These are phyloP conservation scores for Cladorrhinum samala DNA, from an alignment of 495 filamentous ascomycete genomes.

Conservation along the genomic window DNA sequence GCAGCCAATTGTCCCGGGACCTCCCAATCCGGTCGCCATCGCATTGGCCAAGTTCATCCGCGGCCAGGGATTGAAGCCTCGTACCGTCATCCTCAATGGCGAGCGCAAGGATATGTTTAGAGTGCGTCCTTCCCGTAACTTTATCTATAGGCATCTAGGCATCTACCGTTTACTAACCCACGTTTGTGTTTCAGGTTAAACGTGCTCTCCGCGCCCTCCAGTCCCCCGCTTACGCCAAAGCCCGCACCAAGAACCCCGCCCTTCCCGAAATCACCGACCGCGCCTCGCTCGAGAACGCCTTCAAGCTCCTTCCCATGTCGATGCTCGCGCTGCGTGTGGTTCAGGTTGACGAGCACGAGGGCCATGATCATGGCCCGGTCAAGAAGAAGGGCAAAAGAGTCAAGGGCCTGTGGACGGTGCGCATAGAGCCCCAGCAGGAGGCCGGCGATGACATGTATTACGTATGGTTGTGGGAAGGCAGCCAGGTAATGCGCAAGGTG, in stretches of 20 bases:
- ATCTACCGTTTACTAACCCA: neutral
- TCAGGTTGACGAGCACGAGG: slow-evolving; percentile 70
- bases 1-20: slow-evolving; percentile 60
- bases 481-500: slow-evolving; percentile 86
- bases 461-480: slow-evolving; percentile 92
- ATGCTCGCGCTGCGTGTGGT: slow-evolving; percentile 85
- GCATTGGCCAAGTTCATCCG: slow-evolving; percentile 87
- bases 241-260: slow-evolving; percentile 78
- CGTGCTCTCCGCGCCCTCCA: slow-evolving; percentile 89
- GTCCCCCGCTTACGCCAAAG: slow-evolving; percentile 81
- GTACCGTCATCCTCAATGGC: slow-evolving; percentile 90
- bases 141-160: slow-evolving; percentile 2
- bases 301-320: slow-evolving; percentile 95
- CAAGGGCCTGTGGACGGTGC: slow-evolving; percentile 95
- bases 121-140: slow-evolving; percentile 44
- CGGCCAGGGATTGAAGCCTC: slow-evolving; percentile 76
- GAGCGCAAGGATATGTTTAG: slow-evolving; percentile 98
- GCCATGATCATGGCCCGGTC: slow-evolving; percentile 54
- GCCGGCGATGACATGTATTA: slow-evolving; percentile 87
- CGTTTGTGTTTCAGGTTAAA: slow-evolving; percentile 60
- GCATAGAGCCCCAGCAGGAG: slow-evolving; percentile 95
- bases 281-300: slow-evolving; percentile 79
- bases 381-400: slow-evolving; percentile 73
- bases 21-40: slow-evolving; percentile 79
- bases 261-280: slow-evolving; percentile 84